Evolutionary conservation across 202 grass and related monocot species (phyloP).

Genomic region (Panicum virgatum): DNA sequence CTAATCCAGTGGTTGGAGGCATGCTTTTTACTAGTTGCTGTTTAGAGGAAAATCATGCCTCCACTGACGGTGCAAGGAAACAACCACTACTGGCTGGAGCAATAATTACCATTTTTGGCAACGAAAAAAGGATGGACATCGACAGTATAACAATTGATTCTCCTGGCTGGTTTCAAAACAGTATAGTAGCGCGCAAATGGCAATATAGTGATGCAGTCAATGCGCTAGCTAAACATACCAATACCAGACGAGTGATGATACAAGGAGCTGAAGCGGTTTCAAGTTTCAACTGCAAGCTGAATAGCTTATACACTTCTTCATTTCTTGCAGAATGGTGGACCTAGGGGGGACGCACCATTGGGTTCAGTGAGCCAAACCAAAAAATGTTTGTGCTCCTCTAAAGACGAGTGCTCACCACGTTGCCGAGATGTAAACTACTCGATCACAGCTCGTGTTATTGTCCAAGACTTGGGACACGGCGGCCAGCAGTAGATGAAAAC

Average conservation of each 20-base stretch:
- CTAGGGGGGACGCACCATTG: neutral
- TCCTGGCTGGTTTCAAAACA: neutral
- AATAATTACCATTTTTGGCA: neutral
- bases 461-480: neutral
- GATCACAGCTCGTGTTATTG: neutral
- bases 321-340: neutral
- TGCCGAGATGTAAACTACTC: neutral
- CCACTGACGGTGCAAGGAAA: constrained; percentile 10
- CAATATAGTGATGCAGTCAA: neutral
- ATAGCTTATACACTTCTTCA: neutral
- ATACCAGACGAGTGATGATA: neutral
- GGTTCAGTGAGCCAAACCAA: neutral
- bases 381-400: neutral
- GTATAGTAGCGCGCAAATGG: neutral
- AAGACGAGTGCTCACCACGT: neutral
- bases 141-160: neutral
- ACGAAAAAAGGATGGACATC: no score
- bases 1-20: constrained; percentile 8
- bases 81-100: neutral
- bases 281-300: neutral
- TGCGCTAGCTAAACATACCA: neutral
- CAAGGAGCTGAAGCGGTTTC: neutral
- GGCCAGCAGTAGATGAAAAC: neutral
- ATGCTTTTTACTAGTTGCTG: neutral
- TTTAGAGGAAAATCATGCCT: neutral